Evolutionary conservation across 2,329 filamentous ascomycete genomes (phyloP), one percentile per base, ranked within the genome.

Genomic region (Xylariaceae sp.): DNA sequence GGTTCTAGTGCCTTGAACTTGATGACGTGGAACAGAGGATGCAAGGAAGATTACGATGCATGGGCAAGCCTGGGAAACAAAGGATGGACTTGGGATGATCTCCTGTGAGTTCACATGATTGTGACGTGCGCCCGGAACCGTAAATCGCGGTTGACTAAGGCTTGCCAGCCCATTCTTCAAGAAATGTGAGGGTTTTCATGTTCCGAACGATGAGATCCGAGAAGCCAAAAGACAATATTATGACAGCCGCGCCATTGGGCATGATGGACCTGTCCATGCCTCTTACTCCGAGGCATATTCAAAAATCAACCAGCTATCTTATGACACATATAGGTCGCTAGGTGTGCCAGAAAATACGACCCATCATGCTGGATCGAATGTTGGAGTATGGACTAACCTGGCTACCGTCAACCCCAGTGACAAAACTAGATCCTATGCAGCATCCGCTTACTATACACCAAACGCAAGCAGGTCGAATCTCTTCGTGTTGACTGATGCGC

Each of bases 1-100:
- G 83, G 83, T 6, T 79, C 80, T 6, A 76, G 71, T 13, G 74
- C 74, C 0, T 67, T 83, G 36, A 81, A 82, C 48, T 76, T 74
- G 47, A 75, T 80, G 73, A 73, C 77, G 36, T 70, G 68, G 64
- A 68, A 68, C 39, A 66, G 72, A 24, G 73, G 67, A 6, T 66
- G 63, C 37, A 61, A 53, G 28, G 64, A 64, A 28, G 74, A 79
- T 34, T 74, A 76, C 34, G 72, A 83, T 56, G 68, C 67, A 0
- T 83, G 79, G 79, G 72, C 70, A 35, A 59, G 64, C 22, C 59
- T 83, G 9, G 79, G 79, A 0, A 83, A 82, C 49, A 42, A 49
- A 1, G 79, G 76, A 2, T 83, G 79, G 79, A 65, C 68, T 1
- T 83, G 75, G 74, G 61, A 74, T 31, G 65, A 64, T 6, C 46